Evolutionary conservation across 306 rosid genomes (phyloP).

Genomic region (Crotalaria pallida): DNA sequence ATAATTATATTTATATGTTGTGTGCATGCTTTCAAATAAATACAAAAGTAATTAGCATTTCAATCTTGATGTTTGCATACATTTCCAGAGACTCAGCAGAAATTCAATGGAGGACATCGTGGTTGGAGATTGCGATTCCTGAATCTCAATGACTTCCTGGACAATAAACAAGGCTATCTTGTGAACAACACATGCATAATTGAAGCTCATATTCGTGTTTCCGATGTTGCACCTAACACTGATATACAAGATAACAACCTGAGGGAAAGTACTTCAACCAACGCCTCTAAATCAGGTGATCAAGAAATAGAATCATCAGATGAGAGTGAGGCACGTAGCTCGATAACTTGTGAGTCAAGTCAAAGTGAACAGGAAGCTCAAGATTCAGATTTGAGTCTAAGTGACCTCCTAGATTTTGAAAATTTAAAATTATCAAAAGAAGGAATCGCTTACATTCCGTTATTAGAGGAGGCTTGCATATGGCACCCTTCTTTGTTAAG

Average conservation of each 20-base stretch:
- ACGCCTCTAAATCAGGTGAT: background rate
- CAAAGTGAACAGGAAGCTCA: slow-evolving; percentile 11
- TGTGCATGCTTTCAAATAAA: too few relatives aligned
- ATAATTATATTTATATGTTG: too few relatives aligned
- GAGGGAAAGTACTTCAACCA: background rate
- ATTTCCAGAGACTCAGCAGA: slow-evolving; percentile 64
- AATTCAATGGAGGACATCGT: slow-evolving; percentile 75
- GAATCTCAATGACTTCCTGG: slow-evolving; percentile 61
- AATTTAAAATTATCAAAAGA: slow-evolving; percentile 12
- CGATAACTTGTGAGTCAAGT: background rate
- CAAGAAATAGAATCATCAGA: slow-evolving; percentile 14
- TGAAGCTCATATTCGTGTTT: slow-evolving; percentile 66
- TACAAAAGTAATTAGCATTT: background rate
- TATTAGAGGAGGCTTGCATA: slow-evolving; percentile 26
- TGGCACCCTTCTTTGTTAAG: slow-evolving; percentile 28
- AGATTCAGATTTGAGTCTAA: slow-evolving; percentile 18
- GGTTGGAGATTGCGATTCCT: slow-evolving; percentile 80
- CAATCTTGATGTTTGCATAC: background rate
- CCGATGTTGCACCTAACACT: background rate
- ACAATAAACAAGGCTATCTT: slow-evolving; percentile 62
- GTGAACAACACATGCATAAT: slow-evolving; percentile 56
- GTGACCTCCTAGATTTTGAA: slow-evolving; percentile 23
- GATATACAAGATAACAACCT: background rate
- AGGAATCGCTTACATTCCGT: slow-evolving; percentile 18
- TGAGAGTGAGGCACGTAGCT: background rate